A percentile compares a stretch with the other conserved stretches of the same genome.
Evolutionary conservation across 1,139 yeast species (phyloP).

Genomic region (Groenewaldozyma auringiensis): DNA sequence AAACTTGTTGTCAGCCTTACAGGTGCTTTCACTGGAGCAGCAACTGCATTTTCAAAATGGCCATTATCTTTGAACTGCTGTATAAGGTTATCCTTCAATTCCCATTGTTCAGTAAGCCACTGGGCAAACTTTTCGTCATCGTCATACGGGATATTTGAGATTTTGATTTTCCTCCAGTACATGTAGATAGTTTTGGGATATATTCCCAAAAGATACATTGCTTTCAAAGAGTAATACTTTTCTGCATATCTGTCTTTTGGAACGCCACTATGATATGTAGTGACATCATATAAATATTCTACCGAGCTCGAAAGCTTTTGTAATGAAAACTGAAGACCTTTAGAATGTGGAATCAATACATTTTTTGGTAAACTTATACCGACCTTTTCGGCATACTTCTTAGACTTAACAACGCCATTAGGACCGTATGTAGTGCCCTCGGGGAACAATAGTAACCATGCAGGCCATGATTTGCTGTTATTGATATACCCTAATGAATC

Average conservation of each 20-base stretch:
- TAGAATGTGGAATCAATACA: conserved; percentile 68
- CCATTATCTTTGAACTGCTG: conserved; percentile 42
- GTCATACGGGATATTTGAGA: conserved; percentile 60
- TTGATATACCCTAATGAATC: conserved; percentile 49
- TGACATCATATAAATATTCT: conserved; percentile 69
- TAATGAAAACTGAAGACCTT: conserved; percentile 69
- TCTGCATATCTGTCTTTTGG: conserved; percentile 62
- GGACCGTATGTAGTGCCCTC: conserved; percentile 87
- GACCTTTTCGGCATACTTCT: conserved; percentile 47
- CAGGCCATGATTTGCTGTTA: conserved; percentile 29
- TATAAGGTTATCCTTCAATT: conserved; percentile 65
- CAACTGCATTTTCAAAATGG: conserved; percentile 33
- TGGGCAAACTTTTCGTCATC: conserved; percentile 51
- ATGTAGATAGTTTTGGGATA: conserved; percentile 64
- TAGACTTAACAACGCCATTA: conserved; percentile 53
- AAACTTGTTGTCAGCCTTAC: conserved; percentile 22
- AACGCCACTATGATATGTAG: conserved; percentile 75
- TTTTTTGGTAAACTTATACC: conserved; percentile 43
- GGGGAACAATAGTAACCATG: conserved; percentile 68
- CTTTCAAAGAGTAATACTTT: conserved; percentile 57
- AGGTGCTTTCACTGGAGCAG: conserved; percentile 13
- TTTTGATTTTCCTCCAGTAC: conserved; percentile 50
- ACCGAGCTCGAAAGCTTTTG: conserved; percentile 51
- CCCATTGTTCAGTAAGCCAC: conserved; percentile 77
- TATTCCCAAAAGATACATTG: conserved; percentile 57